Base-by-base conservation (phyloP, 2,329 filamentous ascomycete genomes). In the Colletotrichum aenigma region DNA sequence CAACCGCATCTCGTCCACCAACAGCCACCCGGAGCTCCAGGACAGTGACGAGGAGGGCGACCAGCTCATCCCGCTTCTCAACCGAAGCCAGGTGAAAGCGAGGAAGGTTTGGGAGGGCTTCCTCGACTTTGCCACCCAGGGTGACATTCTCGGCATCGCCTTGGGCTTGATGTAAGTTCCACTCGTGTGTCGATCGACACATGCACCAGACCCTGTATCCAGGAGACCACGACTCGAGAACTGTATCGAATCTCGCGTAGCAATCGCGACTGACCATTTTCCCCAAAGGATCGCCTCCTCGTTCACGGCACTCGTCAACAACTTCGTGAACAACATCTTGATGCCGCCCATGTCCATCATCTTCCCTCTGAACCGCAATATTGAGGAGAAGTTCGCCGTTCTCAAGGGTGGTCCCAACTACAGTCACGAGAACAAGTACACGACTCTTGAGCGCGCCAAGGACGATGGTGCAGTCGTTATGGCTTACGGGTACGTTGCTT, bases 131-230 rank as follows among this genome's bases (percentile, higher is more conserved):
- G 93, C 93, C 1, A 90, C 94, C 70, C 91, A 93, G 77, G 93
- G 94, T 74, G 95, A 95, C 79, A 93, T 95, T 64, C 88, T 95
- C 30, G 92, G 95, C 82, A 93, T 95, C 75, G 94, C 94, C 18
- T 92, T 95, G 79, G 94, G 93, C 78, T 86, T 95, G 78, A 95
- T 95, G 93, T 94, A 81, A 82, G 87, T 84, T 3, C 34, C 28
- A 13, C 16, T 21, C 10, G n/a, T 52, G n/a, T 48, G 28, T 66
- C 18, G 4, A 58, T 58, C 24, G n/a, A 38, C n/a, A 24, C 13
- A 43, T 64, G 66, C 66, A 43, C 16, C 24, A 70, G 36, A 30
- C 21, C 32, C 32, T 32, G 66, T 58, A 24, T 66, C 24, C 21
- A 26, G 24, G 13, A 28, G 6, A 13, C 7, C 55, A 21, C 8